Evolutionary conservation across 2,329 filamentous ascomycete genomes (phyloP).

Genomic region (Cercospora berteroae): DNA sequence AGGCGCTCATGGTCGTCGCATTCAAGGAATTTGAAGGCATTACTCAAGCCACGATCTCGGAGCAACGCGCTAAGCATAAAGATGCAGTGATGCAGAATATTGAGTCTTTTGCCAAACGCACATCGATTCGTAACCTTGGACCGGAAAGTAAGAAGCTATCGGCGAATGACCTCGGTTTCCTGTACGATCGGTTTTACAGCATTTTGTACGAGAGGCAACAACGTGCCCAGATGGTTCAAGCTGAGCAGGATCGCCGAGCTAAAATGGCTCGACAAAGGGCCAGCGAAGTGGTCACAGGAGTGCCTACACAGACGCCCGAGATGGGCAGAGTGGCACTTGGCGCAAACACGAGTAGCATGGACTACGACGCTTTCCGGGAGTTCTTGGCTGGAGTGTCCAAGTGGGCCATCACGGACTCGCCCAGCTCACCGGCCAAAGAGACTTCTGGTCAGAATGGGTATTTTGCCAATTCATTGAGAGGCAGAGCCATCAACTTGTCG

Average conservation of each 20-base stretch:
- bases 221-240: slow-evolving; percentile 70
- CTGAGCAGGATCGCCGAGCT: slow-evolving; percentile 62
- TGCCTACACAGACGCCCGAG: slow-evolving; percentile 58
- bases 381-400: slow-evolving; percentile 82
- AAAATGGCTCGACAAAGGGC: slow-evolving; percentile 60
- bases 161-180: slow-evolving; percentile 77
- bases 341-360: slow-evolving; percentile 88
- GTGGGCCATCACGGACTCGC: slow-evolving; percentile 90
- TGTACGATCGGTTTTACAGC: slow-evolving; percentile 93
- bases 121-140: slow-evolving; percentile 90
- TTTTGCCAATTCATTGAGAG: slow-evolving; percentile 50
- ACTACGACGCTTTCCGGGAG: slow-evolving; percentile 93
- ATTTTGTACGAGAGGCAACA: slow-evolving; percentile 90
- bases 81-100: slow-evolving; percentile 92
- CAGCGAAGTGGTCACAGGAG: slow-evolving; percentile 50
- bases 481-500: slow-evolving; percentile 42
- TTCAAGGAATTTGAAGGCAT: slow-evolving; percentile 98
- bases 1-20: slow-evolving; percentile 97
- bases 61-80: slow-evolving; percentile 88
- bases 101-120: slow-evolving; percentile 94
- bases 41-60: slow-evolving; percentile 87
- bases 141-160: slow-evolving; percentile 91
- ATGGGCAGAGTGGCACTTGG: slow-evolving; percentile 85
- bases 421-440: slow-evolving; percentile 57
- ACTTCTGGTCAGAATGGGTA: slow-evolving; percentile 55